Percentiles rank a stretch among this genome's conserved stretches.
phyloP scores from a whole-genome alignment of 208 protist genomes.

The Trichomonas gallinae region DNA sequence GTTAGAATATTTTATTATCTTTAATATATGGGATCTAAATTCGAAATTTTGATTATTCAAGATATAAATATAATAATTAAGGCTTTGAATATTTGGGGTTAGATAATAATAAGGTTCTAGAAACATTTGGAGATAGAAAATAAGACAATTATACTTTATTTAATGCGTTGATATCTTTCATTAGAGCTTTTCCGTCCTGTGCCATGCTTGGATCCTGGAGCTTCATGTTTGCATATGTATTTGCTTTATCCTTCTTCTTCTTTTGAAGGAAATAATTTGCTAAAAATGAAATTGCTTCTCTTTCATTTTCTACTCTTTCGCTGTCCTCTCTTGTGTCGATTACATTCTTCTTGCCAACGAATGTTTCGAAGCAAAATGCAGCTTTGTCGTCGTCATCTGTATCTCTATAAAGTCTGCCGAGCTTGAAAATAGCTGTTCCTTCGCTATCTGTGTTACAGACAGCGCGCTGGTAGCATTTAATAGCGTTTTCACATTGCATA shows the following conservation, averaged over 20 bases:
- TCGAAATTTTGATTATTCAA: too few species aligned
- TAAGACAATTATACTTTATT: not conserved
- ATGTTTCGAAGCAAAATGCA: constrained; percentile 1
- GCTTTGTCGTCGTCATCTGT: not conserved
- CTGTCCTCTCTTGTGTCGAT: not conserved
- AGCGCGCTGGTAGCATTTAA: not conserved
- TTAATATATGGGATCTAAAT: too few species aligned
- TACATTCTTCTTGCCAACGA: not conserved
- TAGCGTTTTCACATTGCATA: not conserved
- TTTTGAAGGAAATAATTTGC: not conserved
- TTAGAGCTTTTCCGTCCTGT: not conserved
- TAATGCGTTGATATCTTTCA: not conserved
- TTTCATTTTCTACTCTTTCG: not conserved
- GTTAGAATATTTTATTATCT: too few species aligned
- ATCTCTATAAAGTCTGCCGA: not conserved
- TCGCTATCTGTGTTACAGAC: not conserved
- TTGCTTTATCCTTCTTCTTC: not conserved
- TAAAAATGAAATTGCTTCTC: not conserved
- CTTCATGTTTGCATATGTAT: not conserved
- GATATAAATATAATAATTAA: too few species aligned
- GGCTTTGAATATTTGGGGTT: too few species aligned
- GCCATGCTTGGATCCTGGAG: not conserved
- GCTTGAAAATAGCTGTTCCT: not conserved
- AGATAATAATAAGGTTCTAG: too few species aligned
- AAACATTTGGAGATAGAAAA: too few species aligned